Evolutionary conservation across 2,329 filamentous ascomycete genomes (phyloP), one percentile per base, ranked within the genome.

Genomic region (Aspergillus candidus): DNA sequence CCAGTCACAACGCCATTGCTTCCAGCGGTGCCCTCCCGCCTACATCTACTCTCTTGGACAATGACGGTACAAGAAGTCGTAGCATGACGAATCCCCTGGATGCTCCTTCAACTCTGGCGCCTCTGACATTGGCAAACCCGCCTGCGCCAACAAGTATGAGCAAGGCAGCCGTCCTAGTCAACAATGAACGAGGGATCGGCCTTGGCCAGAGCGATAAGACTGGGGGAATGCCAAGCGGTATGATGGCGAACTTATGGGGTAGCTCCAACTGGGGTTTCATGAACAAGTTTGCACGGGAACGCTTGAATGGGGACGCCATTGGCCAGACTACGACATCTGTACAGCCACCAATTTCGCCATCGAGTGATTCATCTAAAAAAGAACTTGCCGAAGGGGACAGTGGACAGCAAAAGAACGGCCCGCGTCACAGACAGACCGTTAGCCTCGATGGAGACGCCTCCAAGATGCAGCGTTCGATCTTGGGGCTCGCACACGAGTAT

Each of bases 211-310:
- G 72, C 47, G 78, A 82, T 55, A 79, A 74, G 37, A 76, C 76
- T n/a, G 80, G 84, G 34, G 79, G 79, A 15, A 80, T 95, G 67
- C 88, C 90, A 1, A 86, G 86, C 39, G 88, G 88, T 11, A 82
- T 96, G 49, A 80, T 95, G 72, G 90, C 90, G 29, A 97, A 97
- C 62, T 78, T 94, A 44, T 97, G 91, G 91, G 91, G 91, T 39
- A 94, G 83, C 58, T 85, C 82, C 44, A 83, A 89, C 37, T 95
- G 89, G 87, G 80, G 80, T 11, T 78, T 79, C 51, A 69, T 85
- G 46, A 84, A 84, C 52, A 74, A 76, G 30, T 62, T 84, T 31
- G 78, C 77, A 53, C 68, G 72, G 14, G 76, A 78, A 36, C 75
- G 78, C n/a, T 55, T 72, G 22, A 67, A 66, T 37, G 40, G 59